These are phyloP conservation scores for Rutidosis leptorrhynchoides DNA, from an alignment of 129 eudicot species.

Conservation along the genomic window DNA sequence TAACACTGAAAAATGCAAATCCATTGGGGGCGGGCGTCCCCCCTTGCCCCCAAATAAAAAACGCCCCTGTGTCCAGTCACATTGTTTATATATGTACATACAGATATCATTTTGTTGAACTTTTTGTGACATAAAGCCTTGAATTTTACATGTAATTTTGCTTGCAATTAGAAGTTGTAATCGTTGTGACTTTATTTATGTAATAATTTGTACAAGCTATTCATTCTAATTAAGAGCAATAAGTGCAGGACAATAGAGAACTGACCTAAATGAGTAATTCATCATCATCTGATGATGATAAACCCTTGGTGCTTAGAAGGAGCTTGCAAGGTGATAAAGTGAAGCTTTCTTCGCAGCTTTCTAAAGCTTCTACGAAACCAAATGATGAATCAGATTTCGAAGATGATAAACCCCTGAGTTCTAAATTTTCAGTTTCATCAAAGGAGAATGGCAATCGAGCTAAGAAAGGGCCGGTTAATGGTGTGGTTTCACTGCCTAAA, in stretches of 20 bases:
- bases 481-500: conserved; percentile 23
- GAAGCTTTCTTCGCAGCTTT: conserved; percentile 41
- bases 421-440: conserved; percentile 35
- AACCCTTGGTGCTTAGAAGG: conserved; percentile 66
- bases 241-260: conserved; percentile 13
- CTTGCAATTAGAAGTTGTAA: too few species aligned
- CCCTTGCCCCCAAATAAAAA: too few species aligned
- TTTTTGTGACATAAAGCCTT: neutral
- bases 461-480: conserved; percentile 29
- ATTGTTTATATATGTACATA: neutral
- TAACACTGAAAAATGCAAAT: too few species aligned
- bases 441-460: conserved; percentile 42
- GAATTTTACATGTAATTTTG: too few species aligned
- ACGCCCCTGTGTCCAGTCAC: too few species aligned
- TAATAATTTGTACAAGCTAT: conserved; percentile 19
- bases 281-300: conserved; percentile 60
- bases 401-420: conserved; percentile 69
- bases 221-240: conserved; percentile 17
- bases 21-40: too few species aligned
- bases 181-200: neutral
- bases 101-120: neutral
- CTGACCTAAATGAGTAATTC: conserved; percentile 47
- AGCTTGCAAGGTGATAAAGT: conserved; percentile 30
- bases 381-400: conserved; percentile 57
- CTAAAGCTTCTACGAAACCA: conserved; percentile 33